Percentiles rank a stretch among this genome's conserved stretches.
phyloP scores from a whole-genome alignment of 1,284 basidiomycete species.

The Gyrodon tennesseensis region DNA sequence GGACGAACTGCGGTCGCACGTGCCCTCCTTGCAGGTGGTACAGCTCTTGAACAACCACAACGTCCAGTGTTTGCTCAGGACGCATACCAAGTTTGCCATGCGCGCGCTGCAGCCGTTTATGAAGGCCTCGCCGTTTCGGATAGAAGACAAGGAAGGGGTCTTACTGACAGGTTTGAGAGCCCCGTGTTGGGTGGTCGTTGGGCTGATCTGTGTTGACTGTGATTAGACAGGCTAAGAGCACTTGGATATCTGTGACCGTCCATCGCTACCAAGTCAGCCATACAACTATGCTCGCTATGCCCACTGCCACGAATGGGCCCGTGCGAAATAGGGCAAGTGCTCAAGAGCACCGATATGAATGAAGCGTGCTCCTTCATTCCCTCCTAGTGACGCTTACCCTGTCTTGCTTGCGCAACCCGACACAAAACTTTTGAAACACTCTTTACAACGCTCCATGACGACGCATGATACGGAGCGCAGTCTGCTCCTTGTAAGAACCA shows the following conservation, averaged over 20 bases:
- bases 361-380: too few species aligned
- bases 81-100: slow-evolving; percentile 26
- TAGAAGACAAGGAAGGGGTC: slow-evolving; percentile 37
- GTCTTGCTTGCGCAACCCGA: background rate
- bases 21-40: slow-evolving; percentile 34
- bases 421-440: background rate
- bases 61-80: slow-evolving; percentile 30
- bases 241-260: slow-evolving; percentile 15
- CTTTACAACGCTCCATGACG: background rate
- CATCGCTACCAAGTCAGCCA: background rate
- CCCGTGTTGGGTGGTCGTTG: background rate
- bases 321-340: too few species aligned
- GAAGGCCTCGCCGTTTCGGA: slow-evolving; percentile 19
- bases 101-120: slow-evolving; percentile 20
- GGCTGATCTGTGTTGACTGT: slow-evolving; percentile 10
- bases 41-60: slow-evolving; percentile 33
- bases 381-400: background rate
- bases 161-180: slow-evolving; percentile 32
- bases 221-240: slow-evolving; percentile 28
- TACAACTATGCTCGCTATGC: too few species aligned
- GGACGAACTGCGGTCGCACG: slow-evolving; percentile 17
- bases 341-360: too few species aligned
- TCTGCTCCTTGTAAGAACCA: slow-evolving; percentile 18
- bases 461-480: slow-evolving; percentile 13
- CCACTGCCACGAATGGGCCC: too few species aligned